These are phyloP conservation scores for Penicillium desertorum DNA, from an alignment of 495 filamentous ascomycete genomes.

Conservation along the genomic window DNA sequence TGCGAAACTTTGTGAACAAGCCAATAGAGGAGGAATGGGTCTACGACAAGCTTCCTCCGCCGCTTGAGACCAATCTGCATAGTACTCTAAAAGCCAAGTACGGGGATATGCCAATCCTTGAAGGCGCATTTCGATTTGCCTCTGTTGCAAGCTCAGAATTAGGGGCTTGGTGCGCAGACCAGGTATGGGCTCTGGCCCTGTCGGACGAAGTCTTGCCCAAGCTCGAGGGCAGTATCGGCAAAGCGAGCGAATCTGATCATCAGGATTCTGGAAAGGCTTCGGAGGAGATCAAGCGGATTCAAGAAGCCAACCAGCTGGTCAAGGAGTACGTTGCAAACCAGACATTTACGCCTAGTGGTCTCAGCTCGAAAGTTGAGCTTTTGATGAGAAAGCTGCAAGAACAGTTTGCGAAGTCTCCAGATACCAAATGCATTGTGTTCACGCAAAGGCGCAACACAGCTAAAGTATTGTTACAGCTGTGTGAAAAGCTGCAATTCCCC, in stretches of 20 bases:
- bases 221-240: slow-evolving; percentile 58
- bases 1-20: slow-evolving; percentile 57
- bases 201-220: slow-evolving; percentile 62
- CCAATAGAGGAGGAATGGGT: slow-evolving; percentile 60
- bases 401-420: slow-evolving; percentile 55
- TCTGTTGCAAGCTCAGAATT: slow-evolving; percentile 63
- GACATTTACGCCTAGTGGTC: slow-evolving; percentile 39
- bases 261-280: slow-evolving; percentile 42
- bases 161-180: slow-evolving; percentile 85
- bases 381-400: slow-evolving; percentile 57
- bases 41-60: slow-evolving; percentile 53
- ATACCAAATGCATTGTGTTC: slow-evolving; percentile 85
- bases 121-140: slow-evolving; percentile 58
- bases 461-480: slow-evolving; percentile 63
- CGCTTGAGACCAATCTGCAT: slow-evolving; percentile 65
- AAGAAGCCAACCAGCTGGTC: slow-evolving; percentile 60
- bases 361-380: slow-evolving; percentile 73
- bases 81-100: slow-evolving; percentile 54
- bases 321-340: slow-evolving; percentile 46
- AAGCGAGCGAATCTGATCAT: slow-evolving; percentile 27
- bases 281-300: slow-evolving; percentile 53
- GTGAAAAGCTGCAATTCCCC: slow-evolving; percentile 55
- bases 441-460: slow-evolving; percentile 78
- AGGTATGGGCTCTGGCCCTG: slow-evolving; percentile 72
- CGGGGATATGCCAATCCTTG: slow-evolving; percentile 57